phyloP scores from a whole-genome alignment of 805 yeast species.

The Wickerhamiella alocasiicola region DNA sequence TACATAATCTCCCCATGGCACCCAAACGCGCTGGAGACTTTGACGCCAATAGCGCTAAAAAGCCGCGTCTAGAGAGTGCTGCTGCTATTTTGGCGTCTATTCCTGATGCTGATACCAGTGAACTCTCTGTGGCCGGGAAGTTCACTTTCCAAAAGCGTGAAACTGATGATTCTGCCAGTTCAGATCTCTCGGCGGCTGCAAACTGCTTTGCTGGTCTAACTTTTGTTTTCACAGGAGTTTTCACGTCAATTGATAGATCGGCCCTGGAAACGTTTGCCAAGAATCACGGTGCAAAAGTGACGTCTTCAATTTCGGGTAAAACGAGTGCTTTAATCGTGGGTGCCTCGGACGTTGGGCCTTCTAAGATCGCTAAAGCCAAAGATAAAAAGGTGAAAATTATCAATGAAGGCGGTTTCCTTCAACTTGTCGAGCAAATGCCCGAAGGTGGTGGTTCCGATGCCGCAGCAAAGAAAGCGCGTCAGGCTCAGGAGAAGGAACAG shows the following conservation, averaged over 20 bases:
- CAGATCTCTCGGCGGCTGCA: constrained; percentile 27
- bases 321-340: constrained; percentile 92
- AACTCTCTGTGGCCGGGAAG: constrained; percentile 34
- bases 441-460: constrained; percentile 83
- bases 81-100: constrained; percentile 40
- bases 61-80: not conserved
- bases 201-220: constrained; percentile 82
- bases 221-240: constrained; percentile 82
- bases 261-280: constrained; percentile 67
- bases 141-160: constrained; percentile 32
- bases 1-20: no score
- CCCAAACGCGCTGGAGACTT: no score
- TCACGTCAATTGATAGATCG: constrained; percentile 68
- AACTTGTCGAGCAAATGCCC: constrained; percentile 68
- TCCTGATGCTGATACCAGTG: constrained; percentile 60
- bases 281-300: constrained; percentile 82
- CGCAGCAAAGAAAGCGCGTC: constrained; percentile 58
- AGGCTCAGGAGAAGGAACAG: constrained; percentile 60
- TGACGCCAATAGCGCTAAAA: no score
- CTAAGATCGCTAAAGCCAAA: constrained; percentile 74
- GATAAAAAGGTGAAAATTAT: constrained; percentile 65
- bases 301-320: constrained; percentile 65
- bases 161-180: not conserved
- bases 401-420: constrained; percentile 73
- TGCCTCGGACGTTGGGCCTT: constrained; percentile 82